Conservation (phyloP, 2,329 filamentous ascomycete genomes). For the Colletotrichum destructivum region DNA sequence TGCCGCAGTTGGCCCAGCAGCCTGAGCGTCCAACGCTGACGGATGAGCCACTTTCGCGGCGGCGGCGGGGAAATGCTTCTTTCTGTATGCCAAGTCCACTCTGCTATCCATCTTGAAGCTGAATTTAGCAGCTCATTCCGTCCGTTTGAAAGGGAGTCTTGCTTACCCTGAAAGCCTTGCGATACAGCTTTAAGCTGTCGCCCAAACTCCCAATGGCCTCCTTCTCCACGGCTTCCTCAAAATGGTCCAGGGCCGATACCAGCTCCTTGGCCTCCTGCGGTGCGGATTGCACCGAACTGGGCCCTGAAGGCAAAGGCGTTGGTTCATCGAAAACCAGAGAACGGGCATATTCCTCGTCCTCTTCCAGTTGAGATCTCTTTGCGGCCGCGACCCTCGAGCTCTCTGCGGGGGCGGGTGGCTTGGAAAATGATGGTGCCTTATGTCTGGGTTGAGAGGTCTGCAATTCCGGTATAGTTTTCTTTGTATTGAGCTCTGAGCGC, state of each 20-base stretch:
- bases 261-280: slow-evolving; percentile 63
- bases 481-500: slow-evolving; percentile 81
- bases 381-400: slow-evolving; percentile 33
- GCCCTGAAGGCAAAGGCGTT: slow-evolving; percentile 1
- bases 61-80: slow-evolving; percentile 87
- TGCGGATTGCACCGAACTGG: slow-evolving; percentile 37
- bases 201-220: slow-evolving; percentile 89
- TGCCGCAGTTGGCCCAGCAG: slow-evolving; percentile 47
- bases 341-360: slow-evolving; percentile 55
- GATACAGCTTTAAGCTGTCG: slow-evolving; percentile 89
- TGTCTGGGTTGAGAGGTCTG: slow-evolving; percentile 32
- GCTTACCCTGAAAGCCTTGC: slow-evolving; percentile 87
- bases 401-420: slow-evolving; percentile 44
- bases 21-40: slow-evolving; percentile 26
- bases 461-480: slow-evolving; percentile 45
- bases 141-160: not conserved
- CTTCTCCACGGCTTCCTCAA: slow-evolving; percentile 91
- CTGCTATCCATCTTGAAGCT: slow-evolving; percentile 79
- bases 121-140: slow-evolving; percentile 40
- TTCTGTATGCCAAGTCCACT: slow-evolving; percentile 89
- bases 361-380: slow-evolving; percentile 47
- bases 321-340: slow-evolving; percentile 53
- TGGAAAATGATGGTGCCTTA: slow-evolving; percentile 49
- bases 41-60: slow-evolving; percentile 61
- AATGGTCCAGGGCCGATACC: slow-evolving; percentile 88